A percentile compares a stretch with the other conserved stretches of the same genome.
Conservation (phyloP, 2,329 filamentous ascomycete genomes). For the Trichophyton equinum region DNA sequence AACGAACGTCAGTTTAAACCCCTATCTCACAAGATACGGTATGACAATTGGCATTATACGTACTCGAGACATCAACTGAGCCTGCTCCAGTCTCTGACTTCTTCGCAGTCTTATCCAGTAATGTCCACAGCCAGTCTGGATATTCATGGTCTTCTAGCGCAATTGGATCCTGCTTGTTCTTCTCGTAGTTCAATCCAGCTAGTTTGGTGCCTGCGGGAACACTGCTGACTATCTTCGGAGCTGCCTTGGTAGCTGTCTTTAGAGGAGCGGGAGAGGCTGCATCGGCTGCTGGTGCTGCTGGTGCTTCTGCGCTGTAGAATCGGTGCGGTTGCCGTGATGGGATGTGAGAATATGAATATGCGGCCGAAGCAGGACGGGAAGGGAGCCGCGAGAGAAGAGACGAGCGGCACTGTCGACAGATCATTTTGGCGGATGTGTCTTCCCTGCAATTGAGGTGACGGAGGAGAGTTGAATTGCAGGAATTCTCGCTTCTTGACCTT, state of each 20-base stretch:
- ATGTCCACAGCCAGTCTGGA: slow-evolving; percentile 36
- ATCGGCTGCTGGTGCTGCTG: background rate
- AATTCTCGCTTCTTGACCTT: background rate
- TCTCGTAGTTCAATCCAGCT: slow-evolving; percentile 35
- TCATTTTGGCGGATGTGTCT: slow-evolving; percentile 22
- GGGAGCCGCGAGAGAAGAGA: slow-evolving; percentile 29
- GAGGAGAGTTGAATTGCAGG: background rate
- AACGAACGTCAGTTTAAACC: background rate
- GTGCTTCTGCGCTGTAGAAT: slow-evolving; percentile 11
- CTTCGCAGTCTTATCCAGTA: slow-evolving; percentile 29
- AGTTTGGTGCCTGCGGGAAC: slow-evolving; percentile 30
- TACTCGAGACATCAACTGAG: slow-evolving; percentile 22
- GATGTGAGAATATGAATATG: slow-evolving; percentile 3
- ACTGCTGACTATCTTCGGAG: slow-evolving; percentile 26
- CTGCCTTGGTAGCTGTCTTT: slow-evolving; percentile 18
- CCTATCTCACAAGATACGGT: background rate
- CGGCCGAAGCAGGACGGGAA: slow-evolving; percentile 19
- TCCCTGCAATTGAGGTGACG: background rate
- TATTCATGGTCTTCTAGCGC: slow-evolving; percentile 38
- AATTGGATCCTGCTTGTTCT: slow-evolving; percentile 34
- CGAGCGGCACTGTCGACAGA: slow-evolving; percentile 31
- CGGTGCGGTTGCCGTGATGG: background rate
- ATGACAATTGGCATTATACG: background rate
- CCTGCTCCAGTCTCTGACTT: slow-evolving; percentile 25
- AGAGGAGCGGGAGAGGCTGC: background rate